Evolutionary conservation across 2,329 filamentous ascomycete genomes (phyloP), one percentile per base, ranked within the genome.

Genomic region (Xylariaceae sp.): DNA sequence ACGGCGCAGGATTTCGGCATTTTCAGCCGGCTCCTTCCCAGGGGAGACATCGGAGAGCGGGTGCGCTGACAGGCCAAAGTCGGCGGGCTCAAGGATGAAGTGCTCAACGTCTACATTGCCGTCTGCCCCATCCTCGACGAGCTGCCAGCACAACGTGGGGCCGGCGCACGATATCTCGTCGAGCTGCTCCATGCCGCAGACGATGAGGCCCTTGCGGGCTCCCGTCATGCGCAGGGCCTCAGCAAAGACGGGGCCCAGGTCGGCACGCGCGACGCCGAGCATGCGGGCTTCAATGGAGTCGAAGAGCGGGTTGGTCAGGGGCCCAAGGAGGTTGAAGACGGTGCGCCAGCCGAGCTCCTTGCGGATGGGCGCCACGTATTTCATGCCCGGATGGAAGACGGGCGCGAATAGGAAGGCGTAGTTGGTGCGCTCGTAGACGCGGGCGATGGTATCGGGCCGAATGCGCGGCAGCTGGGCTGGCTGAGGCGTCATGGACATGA

Each of bases 331-430:
- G 62, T 98, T 98, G 77, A 98, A 98, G 47, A 98, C 90, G 2
- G 92, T 98, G 50, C 92, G 79, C 72, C 92, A 90, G 38, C 90
- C 90, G 15, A 98, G 75, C 56, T 93, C 83, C 53, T 78, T 84
- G 42, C 92, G 82, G 44, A 95, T 80, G 2, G 82, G 77, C 4
- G 88, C 87, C 24, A 92, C 88, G 58, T 89, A 81, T 56, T 78
- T 81, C 82, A 96, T 95, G 30, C 88, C 90, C 0, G 88, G 87
- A 63, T 98, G 92, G 70, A 95, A 98, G 46, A 92, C 84, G 24
- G 92, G 90, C 0, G 92, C 92, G 55, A 92, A 96, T 19, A 98
- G 74, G 63, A 98, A 98, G 43, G 83, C 83, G 65, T 96, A 98
- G 64, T 94, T 95, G 42, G 82, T 84, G 37, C 70, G 66, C 31